phyloP scores from a whole-genome alignment of 2,329 filamentous ascomycete species.

The Alternaria tenuissima region DNA sequence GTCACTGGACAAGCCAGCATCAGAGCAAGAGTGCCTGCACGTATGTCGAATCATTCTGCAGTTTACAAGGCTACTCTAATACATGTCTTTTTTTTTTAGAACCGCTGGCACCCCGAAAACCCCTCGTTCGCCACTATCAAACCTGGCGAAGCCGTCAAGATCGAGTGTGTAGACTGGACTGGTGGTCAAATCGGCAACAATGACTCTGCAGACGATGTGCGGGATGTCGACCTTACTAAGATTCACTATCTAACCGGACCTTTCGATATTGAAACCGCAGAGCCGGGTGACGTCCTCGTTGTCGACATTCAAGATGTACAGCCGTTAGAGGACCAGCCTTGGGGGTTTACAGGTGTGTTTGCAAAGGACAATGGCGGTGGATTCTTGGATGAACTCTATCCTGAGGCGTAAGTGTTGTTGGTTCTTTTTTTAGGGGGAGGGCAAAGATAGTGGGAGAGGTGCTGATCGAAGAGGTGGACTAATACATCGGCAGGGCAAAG shows the following conservation, averaged over 20 bases:
- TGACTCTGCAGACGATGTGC: constrained; percentile 87
- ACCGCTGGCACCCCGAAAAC: constrained; percentile 91
- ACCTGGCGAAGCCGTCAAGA: constrained; percentile 88
- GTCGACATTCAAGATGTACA: constrained; percentile 95
- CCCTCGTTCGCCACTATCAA: constrained; percentile 77
- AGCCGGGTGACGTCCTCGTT: constrained; percentile 83
- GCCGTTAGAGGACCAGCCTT: constrained; percentile 82
- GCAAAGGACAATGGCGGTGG: constrained; percentile 83
- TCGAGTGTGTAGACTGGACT: constrained; percentile 85
- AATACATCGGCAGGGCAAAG: constrained; percentile 63
- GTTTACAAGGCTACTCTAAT: background rate
- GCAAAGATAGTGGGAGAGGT: background rate
- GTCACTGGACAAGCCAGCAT: constrained; percentile 74
- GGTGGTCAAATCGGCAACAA: constrained; percentile 85
- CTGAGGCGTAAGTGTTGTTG: constrained; percentile 68
- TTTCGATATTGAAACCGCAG: constrained; percentile 83
- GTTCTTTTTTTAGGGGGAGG: background rate
- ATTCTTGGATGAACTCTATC: constrained; percentile 87
- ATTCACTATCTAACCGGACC: constrained; percentile 91
- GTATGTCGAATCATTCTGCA: constrained; percentile 56
- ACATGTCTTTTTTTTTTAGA: constrained; percentile 59
- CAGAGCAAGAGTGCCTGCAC: constrained; percentile 74
- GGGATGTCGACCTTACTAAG: constrained; percentile 81
- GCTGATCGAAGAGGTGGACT: background rate
- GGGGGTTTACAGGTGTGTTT: constrained; percentile 91